phyloP scores from a whole-genome alignment of 148 eudicot genomes.

The Rhododendron simsii region DNA sequence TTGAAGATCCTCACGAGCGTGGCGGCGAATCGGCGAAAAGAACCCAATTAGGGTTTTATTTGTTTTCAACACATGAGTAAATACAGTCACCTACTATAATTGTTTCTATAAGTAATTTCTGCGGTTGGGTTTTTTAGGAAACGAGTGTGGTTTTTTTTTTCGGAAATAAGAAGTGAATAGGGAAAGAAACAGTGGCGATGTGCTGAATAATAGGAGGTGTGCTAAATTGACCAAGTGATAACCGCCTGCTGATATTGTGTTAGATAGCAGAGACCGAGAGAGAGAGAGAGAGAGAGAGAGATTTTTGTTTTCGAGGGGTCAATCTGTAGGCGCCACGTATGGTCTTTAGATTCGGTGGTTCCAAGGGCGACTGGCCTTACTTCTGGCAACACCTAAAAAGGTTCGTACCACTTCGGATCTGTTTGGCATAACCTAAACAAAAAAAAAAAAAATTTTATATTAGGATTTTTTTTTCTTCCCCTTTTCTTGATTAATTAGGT shows the following conservation, averaged over 20 bases:
- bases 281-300: not conserved
- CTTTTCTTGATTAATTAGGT: too few relatives aligned
- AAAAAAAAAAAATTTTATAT: too few relatives aligned
- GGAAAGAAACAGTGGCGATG: not conserved
- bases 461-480: not conserved
- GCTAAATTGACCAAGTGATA: not conserved
- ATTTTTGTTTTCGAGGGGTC: not conserved
- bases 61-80: slow-evolving; percentile 1
- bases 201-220: not conserved
- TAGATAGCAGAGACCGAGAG: not conserved
- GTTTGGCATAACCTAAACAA: not conserved
- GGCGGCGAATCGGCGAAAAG: slow-evolving; percentile 35
- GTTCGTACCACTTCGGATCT: not conserved
- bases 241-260: not conserved
- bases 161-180: not conserved
- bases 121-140: not conserved
- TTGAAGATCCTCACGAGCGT: slow-evolving; percentile 15
- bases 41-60: slow-evolving; percentile 44
- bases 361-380: not conserved
- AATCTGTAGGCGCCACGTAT: not conserved
- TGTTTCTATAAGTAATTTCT: not conserved
- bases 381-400: not conserved
- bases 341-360: slow-evolving; percentile 5
- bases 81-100: not conserved
- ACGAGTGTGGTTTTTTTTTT: not conserved